Conservation (phyloP, 257 asterid species). For the Ehretia macrophylla region DNA sequence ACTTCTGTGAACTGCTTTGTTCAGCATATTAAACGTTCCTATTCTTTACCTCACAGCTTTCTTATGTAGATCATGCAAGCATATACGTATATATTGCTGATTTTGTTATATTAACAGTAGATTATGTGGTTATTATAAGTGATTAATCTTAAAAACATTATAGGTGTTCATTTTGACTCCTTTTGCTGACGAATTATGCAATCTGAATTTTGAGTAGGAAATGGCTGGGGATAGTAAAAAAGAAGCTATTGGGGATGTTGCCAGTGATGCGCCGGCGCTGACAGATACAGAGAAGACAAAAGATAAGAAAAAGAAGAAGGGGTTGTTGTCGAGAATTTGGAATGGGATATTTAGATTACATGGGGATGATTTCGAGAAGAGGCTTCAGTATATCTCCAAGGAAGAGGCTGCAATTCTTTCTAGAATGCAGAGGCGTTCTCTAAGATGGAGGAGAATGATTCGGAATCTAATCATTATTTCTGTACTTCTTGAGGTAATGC, state of each 20-base stretch:
- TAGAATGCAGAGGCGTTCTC: slow-evolving; percentile 61
- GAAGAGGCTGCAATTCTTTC: slow-evolving; percentile 78
- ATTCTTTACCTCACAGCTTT: no score
- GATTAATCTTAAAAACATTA: not conserved
- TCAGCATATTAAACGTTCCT: not conserved
- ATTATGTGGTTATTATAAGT: not conserved
- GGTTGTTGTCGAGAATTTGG: slow-evolving; percentile 73
- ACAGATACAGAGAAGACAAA: slow-evolving; percentile 39
- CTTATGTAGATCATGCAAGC: not conserved
- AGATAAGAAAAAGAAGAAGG: slow-evolving; percentile 55
- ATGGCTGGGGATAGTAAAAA: slow-evolving; percentile 65
- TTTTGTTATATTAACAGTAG: not conserved
- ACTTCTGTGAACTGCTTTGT: no score
- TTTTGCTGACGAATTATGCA: not conserved
- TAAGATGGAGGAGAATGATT: slow-evolving; percentile 50
- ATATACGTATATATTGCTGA: no score
- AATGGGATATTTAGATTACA: slow-evolving; percentile 50
- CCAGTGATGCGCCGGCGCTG: slow-evolving; percentile 13
- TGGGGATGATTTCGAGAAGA: slow-evolving; percentile 82
- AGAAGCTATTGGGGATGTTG: slow-evolving; percentile 35
- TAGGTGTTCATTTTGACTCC: not conserved
- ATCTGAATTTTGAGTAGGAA: slow-evolving; percentile 14
- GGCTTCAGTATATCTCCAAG: slow-evolving; percentile 80
- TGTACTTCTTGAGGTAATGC: slow-evolving; percentile 66
- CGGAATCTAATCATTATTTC: slow-evolving; percentile 59